phyloP scores from a whole-genome alignment of 2,329 filamentous ascomycete genomes.

The Elsinoe necatrix region DNA sequence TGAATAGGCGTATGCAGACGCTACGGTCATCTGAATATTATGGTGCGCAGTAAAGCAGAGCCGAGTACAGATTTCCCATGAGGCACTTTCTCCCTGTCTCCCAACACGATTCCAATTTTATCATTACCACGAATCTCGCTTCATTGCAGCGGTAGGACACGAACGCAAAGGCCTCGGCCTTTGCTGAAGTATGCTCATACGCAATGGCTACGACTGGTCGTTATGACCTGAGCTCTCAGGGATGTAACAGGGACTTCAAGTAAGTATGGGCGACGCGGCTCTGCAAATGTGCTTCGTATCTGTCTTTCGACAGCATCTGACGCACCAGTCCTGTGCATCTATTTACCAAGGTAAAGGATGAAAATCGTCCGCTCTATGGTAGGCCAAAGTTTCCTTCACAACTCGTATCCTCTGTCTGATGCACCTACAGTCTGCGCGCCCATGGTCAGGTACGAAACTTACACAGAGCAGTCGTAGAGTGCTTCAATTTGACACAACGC shows the following conservation, averaged over 20 bases:
- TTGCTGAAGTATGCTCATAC: background rate
- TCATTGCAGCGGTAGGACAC: no score
- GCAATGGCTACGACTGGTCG: background rate
- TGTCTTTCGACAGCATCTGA: background rate
- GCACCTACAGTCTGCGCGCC: constrained; percentile 45
- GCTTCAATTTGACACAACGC: background rate
- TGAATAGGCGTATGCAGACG: no score
- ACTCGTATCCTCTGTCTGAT: constrained; percentile 14
- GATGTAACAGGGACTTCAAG: background rate
- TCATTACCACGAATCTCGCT: no score
- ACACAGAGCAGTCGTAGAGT: background rate
- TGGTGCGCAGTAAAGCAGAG: background rate
- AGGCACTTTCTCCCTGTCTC: no score
- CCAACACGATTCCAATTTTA: no score
- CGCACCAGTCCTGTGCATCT: constrained; percentile 31
- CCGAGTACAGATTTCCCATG: background rate
- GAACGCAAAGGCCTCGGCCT: no score
- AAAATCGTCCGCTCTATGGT: constrained; percentile 47
- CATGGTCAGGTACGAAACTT: constrained; percentile 54
- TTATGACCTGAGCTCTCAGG: background rate
- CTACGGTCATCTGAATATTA: no score
- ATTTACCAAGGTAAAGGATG: constrained; percentile 47
- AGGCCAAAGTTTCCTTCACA: constrained; percentile 13
- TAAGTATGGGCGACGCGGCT: background rate
- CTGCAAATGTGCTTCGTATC: background rate